phyloP scores from a whole-genome alignment of 345 rosid genomes.

The Citrus trifoliata region DNA sequence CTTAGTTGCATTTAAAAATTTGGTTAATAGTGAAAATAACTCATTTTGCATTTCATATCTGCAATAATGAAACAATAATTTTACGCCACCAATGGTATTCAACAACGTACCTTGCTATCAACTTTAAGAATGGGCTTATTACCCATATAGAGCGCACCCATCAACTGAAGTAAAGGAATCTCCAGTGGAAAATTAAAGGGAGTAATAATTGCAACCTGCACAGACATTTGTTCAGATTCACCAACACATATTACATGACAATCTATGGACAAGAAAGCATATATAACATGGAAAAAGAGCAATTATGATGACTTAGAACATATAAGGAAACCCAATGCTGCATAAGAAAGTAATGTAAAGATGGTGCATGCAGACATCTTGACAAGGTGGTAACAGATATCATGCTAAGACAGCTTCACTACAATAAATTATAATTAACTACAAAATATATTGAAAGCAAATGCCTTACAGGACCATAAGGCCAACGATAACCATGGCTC shows the following conservation, averaged over 20 bases:
- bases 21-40: not conserved
- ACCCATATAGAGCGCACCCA: slow-evolving; percentile 99
- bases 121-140: slow-evolving; percentile 94
- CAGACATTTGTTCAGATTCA: not conserved
- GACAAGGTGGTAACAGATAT: not conserved
- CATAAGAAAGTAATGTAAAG: not conserved
- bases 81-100: not conserved
- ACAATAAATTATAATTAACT: not conserved
- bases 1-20: not conserved
- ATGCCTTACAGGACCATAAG: slow-evolving; percentile 90
- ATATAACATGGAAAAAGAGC: not conserved
- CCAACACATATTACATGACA: not conserved
- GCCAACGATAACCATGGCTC: slow-evolving; percentile 97
- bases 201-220: slow-evolving; percentile 90
- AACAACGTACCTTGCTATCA: slow-evolving; percentile 78
- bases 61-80: not conserved
- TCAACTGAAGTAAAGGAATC: slow-evolving; percentile 93
- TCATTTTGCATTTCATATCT: not conserved
- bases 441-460: slow-evolving; percentile 9
- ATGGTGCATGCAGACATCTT: not conserved
- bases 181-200: slow-evolving; percentile 98
- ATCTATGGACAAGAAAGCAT: not conserved
- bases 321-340: slow-evolving; percentile 4
- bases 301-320: not conserved
- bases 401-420: not conserved